These are phyloP conservation scores for Silene vulgaris DNA, from an alignment of 179 eudicot species.

Conservation along the genomic window DNA sequence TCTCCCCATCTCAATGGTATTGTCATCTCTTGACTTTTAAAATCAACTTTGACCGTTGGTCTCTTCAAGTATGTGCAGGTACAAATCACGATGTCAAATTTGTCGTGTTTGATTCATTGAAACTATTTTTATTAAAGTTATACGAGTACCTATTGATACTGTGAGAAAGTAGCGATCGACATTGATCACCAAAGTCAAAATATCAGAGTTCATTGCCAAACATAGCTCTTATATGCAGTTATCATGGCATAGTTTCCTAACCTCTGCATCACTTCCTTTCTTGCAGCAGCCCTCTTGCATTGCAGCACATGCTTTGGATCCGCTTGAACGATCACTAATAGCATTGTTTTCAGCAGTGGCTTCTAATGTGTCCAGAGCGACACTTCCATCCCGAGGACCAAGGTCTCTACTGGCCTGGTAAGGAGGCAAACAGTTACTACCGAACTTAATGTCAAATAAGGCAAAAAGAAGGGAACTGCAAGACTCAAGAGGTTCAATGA, in stretches of 20 bases:
- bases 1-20: too few species aligned
- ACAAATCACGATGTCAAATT: too few species aligned
- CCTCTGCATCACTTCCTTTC: constrained; percentile 89
- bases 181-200: background rate
- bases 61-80: too few species aligned
- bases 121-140: too few species aligned
- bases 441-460: background rate
- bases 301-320: constrained; percentile 44
- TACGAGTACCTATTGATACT: too few species aligned
- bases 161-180: too few species aligned
- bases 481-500: background rate
- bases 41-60: too few species aligned
- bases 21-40: too few species aligned
- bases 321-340: constrained; percentile 60
- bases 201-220: background rate
- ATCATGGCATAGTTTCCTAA: constrained; percentile 25
- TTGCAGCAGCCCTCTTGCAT: constrained; percentile 42
- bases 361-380: constrained; percentile 49
- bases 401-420: constrained; percentile 33
- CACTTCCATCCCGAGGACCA: constrained; percentile 45
- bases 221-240: background rate
- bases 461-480: background rate
- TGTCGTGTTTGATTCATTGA: too few species aligned
- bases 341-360: constrained; percentile 70
- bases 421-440: constrained; percentile 6